Conservation (phyloP, 345 rosid species). For the Melastoma malabathricum region DNA sequence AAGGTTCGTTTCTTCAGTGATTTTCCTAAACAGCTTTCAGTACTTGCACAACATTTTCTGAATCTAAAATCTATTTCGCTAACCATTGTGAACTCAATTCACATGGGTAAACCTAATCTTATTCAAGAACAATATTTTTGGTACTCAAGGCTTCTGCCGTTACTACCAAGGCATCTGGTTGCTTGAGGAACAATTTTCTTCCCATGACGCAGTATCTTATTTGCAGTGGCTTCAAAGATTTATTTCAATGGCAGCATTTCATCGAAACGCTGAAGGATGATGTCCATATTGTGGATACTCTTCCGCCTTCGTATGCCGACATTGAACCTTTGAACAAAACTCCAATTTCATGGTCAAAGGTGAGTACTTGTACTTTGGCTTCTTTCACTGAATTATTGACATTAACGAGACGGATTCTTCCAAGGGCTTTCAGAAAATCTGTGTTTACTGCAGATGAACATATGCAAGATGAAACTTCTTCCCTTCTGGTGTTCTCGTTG, state of each 20-base stretch:
- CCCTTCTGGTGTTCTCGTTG: slow-evolving; percentile 3
- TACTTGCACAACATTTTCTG: neutral
- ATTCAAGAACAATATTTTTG: no score
- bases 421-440: neutral
- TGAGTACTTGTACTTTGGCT: slow-evolving; percentile 9
- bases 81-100: neutral
- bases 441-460: neutral
- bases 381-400: neutral
- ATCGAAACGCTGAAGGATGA: slow-evolving; percentile 66
- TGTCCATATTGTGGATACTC: slow-evolving; percentile 64
- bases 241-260: slow-evolving; percentile 87
- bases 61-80: neutral
- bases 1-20: slow-evolving; percentile 27
- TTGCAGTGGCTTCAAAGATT: slow-evolving; percentile 84
- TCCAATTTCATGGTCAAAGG: slow-evolving; percentile 97
- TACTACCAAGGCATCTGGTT: no score
- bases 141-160: no score
- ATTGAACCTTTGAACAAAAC: slow-evolving; percentile 61
- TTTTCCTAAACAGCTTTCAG: neutral
- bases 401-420: no score
- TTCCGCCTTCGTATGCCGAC: slow-evolving; percentile 51
- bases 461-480: neutral
- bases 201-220: neutral
- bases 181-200: no score
- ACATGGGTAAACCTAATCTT: no score